Percentiles rank a stretch among this genome's conserved stretches.
phyloP scores from a whole-genome alignment of 2,329 filamentous ascomycete genomes.

The Cladophialophora immunda region DNA sequence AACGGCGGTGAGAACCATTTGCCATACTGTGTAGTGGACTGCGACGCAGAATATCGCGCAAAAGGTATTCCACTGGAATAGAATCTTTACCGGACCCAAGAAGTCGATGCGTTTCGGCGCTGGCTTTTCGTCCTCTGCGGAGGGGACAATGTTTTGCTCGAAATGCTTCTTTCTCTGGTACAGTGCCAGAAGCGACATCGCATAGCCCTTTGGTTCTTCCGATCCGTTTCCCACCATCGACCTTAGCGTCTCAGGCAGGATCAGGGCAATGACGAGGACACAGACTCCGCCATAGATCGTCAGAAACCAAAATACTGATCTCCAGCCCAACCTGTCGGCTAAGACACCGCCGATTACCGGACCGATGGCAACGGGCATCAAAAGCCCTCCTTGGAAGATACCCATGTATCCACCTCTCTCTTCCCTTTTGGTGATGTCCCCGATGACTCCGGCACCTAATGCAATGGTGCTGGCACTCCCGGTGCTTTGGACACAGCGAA shows the following conservation, averaged over 20 bases:
- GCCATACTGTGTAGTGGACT: conserved; percentile 63
- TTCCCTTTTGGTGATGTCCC: conserved; percentile 52
- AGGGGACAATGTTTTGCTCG: background rate
- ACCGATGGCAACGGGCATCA: conserved; percentile 56
- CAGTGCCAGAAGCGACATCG: conserved; percentile 16
- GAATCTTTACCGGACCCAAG: conserved; percentile 57
- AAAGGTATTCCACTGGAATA: conserved; percentile 54
- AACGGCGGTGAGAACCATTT: conserved; percentile 65
- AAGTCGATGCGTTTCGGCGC: conserved; percentile 54
- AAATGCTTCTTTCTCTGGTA: conserved; percentile 23
- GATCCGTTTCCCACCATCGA: conserved; percentile 48
- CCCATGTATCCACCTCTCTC: conserved; percentile 60
- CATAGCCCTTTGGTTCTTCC: conserved; percentile 11
- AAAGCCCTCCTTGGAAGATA: conserved; percentile 49
- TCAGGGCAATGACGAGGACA: conserved; percentile 45
- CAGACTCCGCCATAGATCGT: conserved; percentile 49
- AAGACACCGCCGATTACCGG: conserved; percentile 55
- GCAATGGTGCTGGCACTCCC: conserved; percentile 56
- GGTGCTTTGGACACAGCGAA: conserved; percentile 55
- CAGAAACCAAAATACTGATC: conserved; percentile 56
- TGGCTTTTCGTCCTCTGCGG: background rate
- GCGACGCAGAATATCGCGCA: conserved; percentile 59
- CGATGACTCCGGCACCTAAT: conserved; percentile 53
- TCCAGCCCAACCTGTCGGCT: conserved; percentile 51
- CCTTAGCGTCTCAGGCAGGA: conserved; percentile 53